Evolutionary conservation across 495 filamentous ascomycete species (phyloP), one percentile per base, ranked within the genome.

Genomic region (Xylaria telfairii): DNA sequence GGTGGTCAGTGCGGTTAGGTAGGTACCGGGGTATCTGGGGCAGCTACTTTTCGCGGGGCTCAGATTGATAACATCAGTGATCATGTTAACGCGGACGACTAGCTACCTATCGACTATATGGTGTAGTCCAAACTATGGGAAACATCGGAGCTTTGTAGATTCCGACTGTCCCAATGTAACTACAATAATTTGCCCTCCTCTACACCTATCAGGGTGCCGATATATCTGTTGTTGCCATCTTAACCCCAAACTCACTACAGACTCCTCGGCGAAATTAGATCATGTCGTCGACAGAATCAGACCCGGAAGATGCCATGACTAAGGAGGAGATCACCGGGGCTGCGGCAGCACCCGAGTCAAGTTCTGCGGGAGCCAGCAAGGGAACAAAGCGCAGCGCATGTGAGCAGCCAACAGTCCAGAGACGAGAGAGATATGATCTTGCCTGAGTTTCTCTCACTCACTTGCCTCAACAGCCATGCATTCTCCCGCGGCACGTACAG

Each of bases 321-420:
- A 70, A 68, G 28, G 73, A 78, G 57, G 76, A 80, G 66, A 77
- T 77, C 66, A 51, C 70, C 32, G 78, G 72, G 30, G 72, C 74
- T 0, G 76, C 76, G n/a, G 53, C 69, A 1, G 53, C 65, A 7
- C 70, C 74, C 6, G 37, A 59, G 39, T 17, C 46, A 34, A 49
- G 44, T 63, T 60, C 53, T 0, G 26, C 65, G 44, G 71, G 73
- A 42, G 68, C 69, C 44, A 75, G 67, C 57, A 68, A 57, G 21
- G 71, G 67, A 53, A 71, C 69, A 47, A 73, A 74, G 67, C 76
- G 76, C 26, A 76, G 74, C 57, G 76, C 76, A 57, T 80, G 78
- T 80, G 73, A 74, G 78, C 65, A 21, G 39, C 70, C 61, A 39
- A 21, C 34, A 53, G n/a, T 21, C 12, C 41, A 8, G 10, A 44